Evolutionary conservation across 257 asterid genomes (phyloP).

Genomic region (Solanum habrochaites): DNA sequence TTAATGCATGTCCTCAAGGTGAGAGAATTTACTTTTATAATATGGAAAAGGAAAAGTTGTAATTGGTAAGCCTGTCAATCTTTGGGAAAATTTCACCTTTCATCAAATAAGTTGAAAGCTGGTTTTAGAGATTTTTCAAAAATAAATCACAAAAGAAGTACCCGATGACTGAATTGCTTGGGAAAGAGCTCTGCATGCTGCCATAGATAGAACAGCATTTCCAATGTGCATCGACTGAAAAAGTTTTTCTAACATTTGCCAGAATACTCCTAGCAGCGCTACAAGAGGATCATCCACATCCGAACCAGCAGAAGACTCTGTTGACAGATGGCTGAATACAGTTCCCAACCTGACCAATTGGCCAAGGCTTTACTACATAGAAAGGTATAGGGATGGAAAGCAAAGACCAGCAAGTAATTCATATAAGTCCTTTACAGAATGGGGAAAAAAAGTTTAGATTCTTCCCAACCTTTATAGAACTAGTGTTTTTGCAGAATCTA

Average conservation of each 20-base stretch:
- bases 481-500: background rate
- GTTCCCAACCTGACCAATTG: slow-evolving; percentile 59
- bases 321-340: slow-evolving; percentile 43
- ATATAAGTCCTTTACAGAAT: background rate
- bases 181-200: slow-evolving; percentile 87
- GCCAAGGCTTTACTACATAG: background rate
- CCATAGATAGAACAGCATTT: slow-evolving; percentile 57
- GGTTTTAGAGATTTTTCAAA: background rate
- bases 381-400: background rate
- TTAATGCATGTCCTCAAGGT: background rate
- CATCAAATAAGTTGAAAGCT: background rate
- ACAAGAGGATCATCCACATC: slow-evolving; percentile 38
- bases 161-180: slow-evolving; percentile 77
- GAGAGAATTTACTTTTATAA: background rate
- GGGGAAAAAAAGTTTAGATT: background rate
- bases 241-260: slow-evolving; percentile 78
- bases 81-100: background rate
- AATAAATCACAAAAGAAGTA: slow-evolving; percentile 13
- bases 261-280: slow-evolving; percentile 52
- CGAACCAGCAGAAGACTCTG: slow-evolving; percentile 23
- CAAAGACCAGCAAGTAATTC: background rate
- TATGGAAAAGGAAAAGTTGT: background rate
- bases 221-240: slow-evolving; percentile 49
- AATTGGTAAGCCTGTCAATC: background rate
- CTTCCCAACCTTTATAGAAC: background rate